Conservation (phyloP, 495 filamentous ascomycete genomes). For the Cryomyces antarcticus region DNA sequence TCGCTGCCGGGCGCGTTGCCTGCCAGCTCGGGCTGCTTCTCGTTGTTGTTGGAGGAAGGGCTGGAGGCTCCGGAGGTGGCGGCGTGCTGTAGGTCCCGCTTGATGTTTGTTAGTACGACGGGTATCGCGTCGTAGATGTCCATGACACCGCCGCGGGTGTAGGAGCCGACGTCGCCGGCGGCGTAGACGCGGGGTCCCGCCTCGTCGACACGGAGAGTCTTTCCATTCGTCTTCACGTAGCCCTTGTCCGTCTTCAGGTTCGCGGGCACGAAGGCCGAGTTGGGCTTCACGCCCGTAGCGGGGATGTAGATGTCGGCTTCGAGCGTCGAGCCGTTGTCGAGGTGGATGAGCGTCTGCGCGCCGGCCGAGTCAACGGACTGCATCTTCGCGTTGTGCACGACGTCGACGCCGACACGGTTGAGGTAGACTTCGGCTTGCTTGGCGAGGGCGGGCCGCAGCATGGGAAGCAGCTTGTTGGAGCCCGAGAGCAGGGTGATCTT, state of each 20-base stretch:
- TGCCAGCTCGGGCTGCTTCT: background rate
- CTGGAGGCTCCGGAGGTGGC: background rate
- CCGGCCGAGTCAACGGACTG: slow-evolving; percentile 6
- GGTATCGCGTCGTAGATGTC: slow-evolving; percentile 23
- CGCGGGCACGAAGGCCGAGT: slow-evolving; percentile 22
- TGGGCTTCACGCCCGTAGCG: slow-evolving; percentile 25
- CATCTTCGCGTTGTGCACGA: slow-evolving; percentile 21
- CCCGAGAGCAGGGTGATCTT: slow-evolving; percentile 25
- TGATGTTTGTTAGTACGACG: slow-evolving; percentile 24
- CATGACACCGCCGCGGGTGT: slow-evolving; percentile 17
- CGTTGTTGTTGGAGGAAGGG: background rate
- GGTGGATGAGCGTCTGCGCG: slow-evolving; percentile 13
- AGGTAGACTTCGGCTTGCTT: slow-evolving; percentile 23
- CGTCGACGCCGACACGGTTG: slow-evolving; percentile 22
- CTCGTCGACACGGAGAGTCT: slow-evolving; percentile 26
- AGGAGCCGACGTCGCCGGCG: slow-evolving; percentile 22
- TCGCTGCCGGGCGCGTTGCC: slow-evolving; percentile 6
- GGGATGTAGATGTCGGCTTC: slow-evolving; percentile 29
- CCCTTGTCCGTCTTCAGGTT: slow-evolving; percentile 17
- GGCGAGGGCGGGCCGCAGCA: slow-evolving; percentile 18
- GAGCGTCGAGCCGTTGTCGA: slow-evolving; percentile 19
- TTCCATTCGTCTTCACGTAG: slow-evolving; percentile 22
- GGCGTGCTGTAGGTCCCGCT: slow-evolving; percentile 16
- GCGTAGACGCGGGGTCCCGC: slow-evolving; percentile 29
- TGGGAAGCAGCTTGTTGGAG: slow-evolving; percentile 24